phyloP scores from a whole-genome alignment of 2,329 filamentous ascomycete species.

The Colletotrichum abscissum region DNA sequence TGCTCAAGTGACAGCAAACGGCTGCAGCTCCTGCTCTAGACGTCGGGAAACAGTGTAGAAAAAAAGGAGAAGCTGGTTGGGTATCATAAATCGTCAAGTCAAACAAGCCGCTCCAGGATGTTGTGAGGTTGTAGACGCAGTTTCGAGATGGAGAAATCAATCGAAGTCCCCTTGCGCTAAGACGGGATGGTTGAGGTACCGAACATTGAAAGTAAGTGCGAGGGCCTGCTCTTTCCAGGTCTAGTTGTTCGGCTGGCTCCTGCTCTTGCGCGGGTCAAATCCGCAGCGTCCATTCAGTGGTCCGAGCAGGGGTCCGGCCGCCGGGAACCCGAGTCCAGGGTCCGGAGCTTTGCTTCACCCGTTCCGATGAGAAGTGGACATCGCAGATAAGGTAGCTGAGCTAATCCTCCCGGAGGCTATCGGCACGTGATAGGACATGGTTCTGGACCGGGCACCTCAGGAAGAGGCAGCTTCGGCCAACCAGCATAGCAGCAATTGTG shows the following conservation, averaged over 20 bases:
- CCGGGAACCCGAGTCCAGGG: not conserved
- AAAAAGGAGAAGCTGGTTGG: conserved; percentile 1
- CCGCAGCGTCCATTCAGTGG: not conserved
- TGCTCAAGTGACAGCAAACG: not conserved
- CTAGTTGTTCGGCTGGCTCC: not conserved
- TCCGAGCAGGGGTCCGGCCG: conserved; percentile 10
- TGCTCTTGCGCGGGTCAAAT: conserved; percentile 2
- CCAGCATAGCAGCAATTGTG: not conserved
- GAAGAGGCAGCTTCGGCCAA: not conserved
- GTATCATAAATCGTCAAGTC: conserved; percentile 33
- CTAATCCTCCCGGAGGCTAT: not conserved
- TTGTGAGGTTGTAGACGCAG: not conserved
- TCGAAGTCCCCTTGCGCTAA: conserved; percentile 24
- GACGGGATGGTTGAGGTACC: conserved; percentile 17
- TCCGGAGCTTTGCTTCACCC: not conserved
- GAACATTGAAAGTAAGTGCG: not conserved
- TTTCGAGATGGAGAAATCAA: conserved; percentile 1
- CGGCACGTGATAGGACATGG: not conserved
- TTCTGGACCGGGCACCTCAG: not conserved
- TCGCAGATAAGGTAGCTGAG: too few species aligned
- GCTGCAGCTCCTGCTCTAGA: not conserved
- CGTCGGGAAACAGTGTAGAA: not conserved
- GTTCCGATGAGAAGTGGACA: not conserved
- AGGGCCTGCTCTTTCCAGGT: not conserved
- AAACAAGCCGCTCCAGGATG: conserved; percentile 7